Evolutionary conservation across 164 flowering plant genomes (phyloP).

Genomic region (Tetrastigma voinierianum): DNA sequence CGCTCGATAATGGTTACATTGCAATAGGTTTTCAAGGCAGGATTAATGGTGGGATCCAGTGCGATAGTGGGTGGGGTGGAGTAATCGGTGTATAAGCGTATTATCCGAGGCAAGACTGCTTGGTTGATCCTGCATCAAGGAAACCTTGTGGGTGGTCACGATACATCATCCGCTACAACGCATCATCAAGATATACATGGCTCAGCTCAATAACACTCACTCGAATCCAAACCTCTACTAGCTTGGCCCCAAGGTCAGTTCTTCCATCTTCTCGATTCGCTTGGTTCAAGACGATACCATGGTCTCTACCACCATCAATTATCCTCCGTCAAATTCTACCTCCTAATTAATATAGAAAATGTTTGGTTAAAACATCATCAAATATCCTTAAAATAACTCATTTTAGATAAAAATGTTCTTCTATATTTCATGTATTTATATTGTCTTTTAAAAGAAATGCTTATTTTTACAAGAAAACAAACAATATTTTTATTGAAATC

Average conservation of each 20-base stretch:
- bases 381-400: too few relatives aligned
- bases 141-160: slow-evolving; percentile 23
- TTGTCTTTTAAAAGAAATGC: too few relatives aligned
- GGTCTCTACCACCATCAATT: slow-evolving; percentile 38
- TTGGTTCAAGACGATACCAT: slow-evolving; percentile 38
- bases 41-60: slow-evolving; percentile 30
- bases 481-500: too few relatives aligned
- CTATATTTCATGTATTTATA: too few relatives aligned
- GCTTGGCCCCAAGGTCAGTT: slow-evolving; percentile 36
- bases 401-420: too few relatives aligned
- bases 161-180: slow-evolving; percentile 18
- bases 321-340: slow-evolving; percentile 41
- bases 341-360: too few relatives aligned
- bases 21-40: slow-evolving; percentile 31
- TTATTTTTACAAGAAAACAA: too few relatives aligned
- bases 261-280: slow-evolving; percentile 29
- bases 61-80: slow-evolving; percentile 39
- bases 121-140: too few relatives aligned
- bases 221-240: slow-evolving; percentile 54
- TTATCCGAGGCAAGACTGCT: slow-evolving; percentile 35
- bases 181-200: slow-evolving; percentile 41
- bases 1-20: slow-evolving; percentile 22
- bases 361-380: too few relatives aligned
- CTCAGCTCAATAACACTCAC: slow-evolving; percentile 48
- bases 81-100: slow-evolving; percentile 27